phyloP scores from a whole-genome alignment of 306 rosid species.

The Malus sieversii region DNA sequence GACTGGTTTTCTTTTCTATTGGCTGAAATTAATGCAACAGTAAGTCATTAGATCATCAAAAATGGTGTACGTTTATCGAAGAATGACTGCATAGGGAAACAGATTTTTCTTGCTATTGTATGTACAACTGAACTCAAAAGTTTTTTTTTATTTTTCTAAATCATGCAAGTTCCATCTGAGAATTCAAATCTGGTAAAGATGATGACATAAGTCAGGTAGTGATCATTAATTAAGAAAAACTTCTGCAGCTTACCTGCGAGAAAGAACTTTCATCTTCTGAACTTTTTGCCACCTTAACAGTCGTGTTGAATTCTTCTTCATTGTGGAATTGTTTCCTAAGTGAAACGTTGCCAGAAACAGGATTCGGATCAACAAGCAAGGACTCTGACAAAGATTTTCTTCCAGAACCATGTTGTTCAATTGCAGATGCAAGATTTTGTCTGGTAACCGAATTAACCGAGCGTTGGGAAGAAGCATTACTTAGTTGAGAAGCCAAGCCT shows the following conservation, averaged over 20 bases:
- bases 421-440: constrained; percentile 72
- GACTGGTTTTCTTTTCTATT: constrained; percentile 36
- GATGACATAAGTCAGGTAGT: neutral
- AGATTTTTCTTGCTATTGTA: neutral
- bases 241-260: constrained; percentile 40
- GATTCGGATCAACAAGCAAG: constrained; percentile 41
- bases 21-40: constrained; percentile 36
- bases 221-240: neutral
- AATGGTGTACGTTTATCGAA: neutral
- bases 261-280: constrained; percentile 52
- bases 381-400: constrained; percentile 81
- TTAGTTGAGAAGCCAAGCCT: constrained; percentile 50
- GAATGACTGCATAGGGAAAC: neutral
- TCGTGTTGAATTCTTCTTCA: constrained; percentile 50
- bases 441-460: constrained; percentile 56
- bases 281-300: constrained; percentile 49
- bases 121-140: neutral
- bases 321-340: constrained; percentile 67
- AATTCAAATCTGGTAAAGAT: neutral
- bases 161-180: neutral
- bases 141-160: neutral
- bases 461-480: constrained; percentile 46
- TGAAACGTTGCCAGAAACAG: constrained; percentile 48
- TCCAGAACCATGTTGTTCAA: constrained; percentile 79
- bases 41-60: neutral